These are phyloP conservation scores for Hanseniaspora hatyaiensis DNA, from an alignment of 805 yeast species.

Conservation along the genomic window DNA sequence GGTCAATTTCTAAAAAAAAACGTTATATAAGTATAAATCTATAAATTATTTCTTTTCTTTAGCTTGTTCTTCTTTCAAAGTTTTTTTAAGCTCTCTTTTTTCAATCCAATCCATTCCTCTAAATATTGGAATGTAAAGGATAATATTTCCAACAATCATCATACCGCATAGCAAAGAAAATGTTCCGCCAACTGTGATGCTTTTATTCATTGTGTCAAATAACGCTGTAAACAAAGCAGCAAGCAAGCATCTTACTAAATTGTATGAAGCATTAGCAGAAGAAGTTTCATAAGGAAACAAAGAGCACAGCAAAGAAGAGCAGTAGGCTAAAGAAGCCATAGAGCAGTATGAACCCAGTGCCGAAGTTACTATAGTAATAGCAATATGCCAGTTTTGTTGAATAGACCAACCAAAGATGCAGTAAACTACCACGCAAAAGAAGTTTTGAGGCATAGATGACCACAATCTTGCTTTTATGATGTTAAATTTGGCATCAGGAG, in stretches of 20 bases:
- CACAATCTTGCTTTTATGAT: conserved; percentile 42
- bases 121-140: conserved; percentile 29
- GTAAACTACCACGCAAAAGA: conserved; percentile 33
- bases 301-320: conserved; percentile 64
- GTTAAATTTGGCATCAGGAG: conserved; percentile 37
- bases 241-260: conserved; percentile 58
- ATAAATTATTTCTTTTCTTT: conserved; percentile 1
- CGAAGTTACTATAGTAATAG: conserved; percentile 42
- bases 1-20: too few species aligned
- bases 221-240: conserved; percentile 68
- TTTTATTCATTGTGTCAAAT: conserved; percentile 44
- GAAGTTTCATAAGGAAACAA: conserved; percentile 60
- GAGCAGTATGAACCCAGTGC: conserved; percentile 42
- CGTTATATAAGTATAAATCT: too few species aligned
- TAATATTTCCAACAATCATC: conserved; percentile 26
- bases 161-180: conserved; percentile 57
- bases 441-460: conserved; percentile 35
- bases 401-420: conserved; percentile 67
- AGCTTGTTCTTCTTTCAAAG: not conserved
- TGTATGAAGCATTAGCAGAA: conserved; percentile 61
- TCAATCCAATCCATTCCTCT: conserved; percentile 21
- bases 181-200: conserved; percentile 64
- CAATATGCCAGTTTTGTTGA: conserved; percentile 38
- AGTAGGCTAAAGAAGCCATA: conserved; percentile 43
- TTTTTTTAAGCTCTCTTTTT: not conserved